Percentiles rank a stretch among this genome's conserved stretches.
phyloP scores from a whole-genome alignment of 805 yeast species.

The Ogataea minuta region DNA sequence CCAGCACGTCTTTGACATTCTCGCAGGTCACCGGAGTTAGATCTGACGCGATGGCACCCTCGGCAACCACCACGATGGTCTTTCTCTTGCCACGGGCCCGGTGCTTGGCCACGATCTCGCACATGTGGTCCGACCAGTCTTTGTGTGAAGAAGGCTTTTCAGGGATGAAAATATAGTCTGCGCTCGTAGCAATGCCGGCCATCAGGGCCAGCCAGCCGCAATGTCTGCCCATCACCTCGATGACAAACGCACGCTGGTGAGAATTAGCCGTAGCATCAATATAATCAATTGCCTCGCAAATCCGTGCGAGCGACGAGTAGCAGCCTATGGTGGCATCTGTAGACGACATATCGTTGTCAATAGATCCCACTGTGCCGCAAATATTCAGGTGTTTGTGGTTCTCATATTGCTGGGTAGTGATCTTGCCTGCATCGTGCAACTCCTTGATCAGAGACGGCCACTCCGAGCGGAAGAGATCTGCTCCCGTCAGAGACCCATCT shows the following conservation, averaged over 20 bases:
- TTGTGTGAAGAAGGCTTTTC: slow-evolving; percentile 67
- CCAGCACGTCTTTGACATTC: slow-evolving; percentile 64
- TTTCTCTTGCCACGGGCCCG: slow-evolving; percentile 71
- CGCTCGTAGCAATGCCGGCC: slow-evolving; percentile 79
- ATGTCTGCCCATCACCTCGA: slow-evolving; percentile 88
- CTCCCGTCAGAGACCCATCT: slow-evolving; percentile 81
- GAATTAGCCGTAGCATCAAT: slow-evolving; percentile 83
- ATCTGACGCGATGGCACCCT: slow-evolving; percentile 75
- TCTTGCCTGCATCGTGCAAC: slow-evolving; percentile 43
- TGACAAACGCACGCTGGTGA: slow-evolving; percentile 79
- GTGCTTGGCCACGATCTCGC: slow-evolving; percentile 60
- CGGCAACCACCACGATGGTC: slow-evolving; percentile 79
- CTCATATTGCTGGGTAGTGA: slow-evolving; percentile 45
- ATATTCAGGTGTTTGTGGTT: slow-evolving; percentile 59
- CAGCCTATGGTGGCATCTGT: slow-evolving; percentile 84
- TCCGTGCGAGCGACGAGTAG: slow-evolving; percentile 72
- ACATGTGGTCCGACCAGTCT: slow-evolving; percentile 68
- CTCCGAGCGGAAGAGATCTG: slow-evolving; percentile 71
- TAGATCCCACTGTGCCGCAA: slow-evolving; percentile 79
- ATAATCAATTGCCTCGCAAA: slow-evolving; percentile 72
- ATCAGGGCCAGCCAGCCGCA: slow-evolving; percentile 86
- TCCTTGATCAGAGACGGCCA: slow-evolving; percentile 73
- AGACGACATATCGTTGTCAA: slow-evolving; percentile 82
- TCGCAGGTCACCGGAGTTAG: slow-evolving; percentile 64
- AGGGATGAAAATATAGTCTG: slow-evolving; percentile 78